These are phyloP conservation scores for Yamadazyma atmosphaerica DNA, from an alignment of 1,139 yeast species.

Conservation along the genomic window DNA sequence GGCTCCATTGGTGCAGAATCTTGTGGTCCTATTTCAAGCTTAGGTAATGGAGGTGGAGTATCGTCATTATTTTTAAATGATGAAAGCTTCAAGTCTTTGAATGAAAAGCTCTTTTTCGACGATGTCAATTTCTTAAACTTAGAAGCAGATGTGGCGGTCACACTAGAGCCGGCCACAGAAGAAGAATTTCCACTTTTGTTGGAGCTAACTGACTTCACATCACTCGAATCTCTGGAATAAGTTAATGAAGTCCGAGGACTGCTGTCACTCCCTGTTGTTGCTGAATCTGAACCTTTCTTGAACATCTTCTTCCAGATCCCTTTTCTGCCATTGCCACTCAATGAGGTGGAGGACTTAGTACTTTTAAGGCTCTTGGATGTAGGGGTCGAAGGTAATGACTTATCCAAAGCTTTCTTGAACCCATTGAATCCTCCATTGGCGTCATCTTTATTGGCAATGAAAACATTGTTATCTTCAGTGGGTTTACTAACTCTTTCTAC, in stretches of 20 bases:
- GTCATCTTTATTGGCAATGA: background rate
- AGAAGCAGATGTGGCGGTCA: conserved; percentile 1
- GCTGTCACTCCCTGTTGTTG: background rate
- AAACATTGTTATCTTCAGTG: background rate
- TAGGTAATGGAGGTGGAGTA: conserved; percentile 12
- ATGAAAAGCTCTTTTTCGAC: conserved; percentile 14
- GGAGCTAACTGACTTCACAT: conserved; percentile 10
- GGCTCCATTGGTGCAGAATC: conserved; percentile 4
- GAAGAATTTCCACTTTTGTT: background rate
- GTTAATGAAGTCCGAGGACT: background rate
- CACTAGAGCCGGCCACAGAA: background rate
- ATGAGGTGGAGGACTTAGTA: conserved; percentile 8
- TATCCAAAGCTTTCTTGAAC: conserved; percentile 5
- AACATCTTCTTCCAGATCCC: conserved; percentile 16
- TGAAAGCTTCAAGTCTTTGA: conserved; percentile 14
- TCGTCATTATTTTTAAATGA: conserved; percentile 12
- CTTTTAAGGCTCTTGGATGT: conserved; percentile 4
- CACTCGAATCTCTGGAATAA: conserved; percentile 4
- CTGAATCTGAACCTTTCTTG: conserved; percentile 6
- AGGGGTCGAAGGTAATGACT: conserved; percentile 14
- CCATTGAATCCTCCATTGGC: background rate
- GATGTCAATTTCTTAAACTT: conserved; percentile 12
- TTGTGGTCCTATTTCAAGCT: background rate
- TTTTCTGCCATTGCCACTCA: conserved; percentile 5
- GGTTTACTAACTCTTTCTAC: conserved; percentile 6